Percentiles rank a stretch among this genome's conserved stretches.
Conservation (phyloP, 1,139 yeast genomes). For the Suhomyces maxii region DNA sequence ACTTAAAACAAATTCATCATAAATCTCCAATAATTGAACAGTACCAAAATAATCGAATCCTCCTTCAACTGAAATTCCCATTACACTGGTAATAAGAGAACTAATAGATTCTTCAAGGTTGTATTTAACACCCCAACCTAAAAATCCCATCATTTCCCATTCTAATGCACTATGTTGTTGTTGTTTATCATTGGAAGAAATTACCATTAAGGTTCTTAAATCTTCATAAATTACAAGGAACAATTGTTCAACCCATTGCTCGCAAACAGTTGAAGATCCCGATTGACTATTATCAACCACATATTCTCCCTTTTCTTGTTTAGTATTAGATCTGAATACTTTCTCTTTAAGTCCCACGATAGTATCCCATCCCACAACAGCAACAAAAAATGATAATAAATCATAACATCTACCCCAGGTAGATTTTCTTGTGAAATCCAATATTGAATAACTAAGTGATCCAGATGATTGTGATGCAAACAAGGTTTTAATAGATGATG, state of each 20-base stretch:
- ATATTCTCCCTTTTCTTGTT: conserved; percentile 10
- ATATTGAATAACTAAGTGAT: conserved; percentile 25
- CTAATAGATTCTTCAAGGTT: conserved; percentile 41
- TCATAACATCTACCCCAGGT: conserved; percentile 49
- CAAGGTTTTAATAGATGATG: conserved; percentile 26
- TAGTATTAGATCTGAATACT: conserved; percentile 15
- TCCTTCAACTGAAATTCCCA: conserved; percentile 34
- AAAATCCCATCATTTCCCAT: conserved; percentile 44
- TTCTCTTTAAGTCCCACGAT: conserved; percentile 26
- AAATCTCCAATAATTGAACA: conserved; percentile 38
- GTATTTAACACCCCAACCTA: conserved; percentile 45
- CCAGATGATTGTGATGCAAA: conserved; percentile 39
- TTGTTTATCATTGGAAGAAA: conserved; percentile 23
- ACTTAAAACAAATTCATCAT: conserved; percentile 43
- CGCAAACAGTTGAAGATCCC: conserved; percentile 23
- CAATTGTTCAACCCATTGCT: conserved; percentile 43
- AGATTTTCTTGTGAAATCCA: conserved; percentile 36
- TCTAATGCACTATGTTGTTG: conserved; percentile 43
- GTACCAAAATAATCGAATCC: conserved; percentile 44
- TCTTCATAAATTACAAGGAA: conserved; percentile 42
- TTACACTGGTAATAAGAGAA: conserved; percentile 41
- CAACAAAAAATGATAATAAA: conserved; percentile 37
- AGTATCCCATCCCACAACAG: conserved; percentile 44
- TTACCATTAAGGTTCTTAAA: conserved; percentile 31
- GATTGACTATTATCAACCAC: conserved; percentile 21